phyloP scores from a whole-genome alignment of 75 land plant genomes.

The Cryptomeria japonica region DNA sequence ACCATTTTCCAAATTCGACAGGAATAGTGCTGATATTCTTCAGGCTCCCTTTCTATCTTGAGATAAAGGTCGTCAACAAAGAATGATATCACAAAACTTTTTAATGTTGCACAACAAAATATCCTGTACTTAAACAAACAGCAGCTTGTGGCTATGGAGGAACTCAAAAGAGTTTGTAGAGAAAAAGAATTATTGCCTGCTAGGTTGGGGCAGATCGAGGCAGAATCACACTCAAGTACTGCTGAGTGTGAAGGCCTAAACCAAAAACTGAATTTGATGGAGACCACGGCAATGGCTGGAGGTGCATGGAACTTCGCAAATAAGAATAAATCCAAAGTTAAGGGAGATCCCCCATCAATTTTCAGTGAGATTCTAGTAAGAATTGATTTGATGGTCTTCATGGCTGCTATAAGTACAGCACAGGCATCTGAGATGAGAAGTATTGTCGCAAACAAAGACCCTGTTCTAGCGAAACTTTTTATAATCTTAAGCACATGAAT shows the following conservation, averaged over 20 bases:
- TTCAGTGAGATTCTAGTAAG: constrained; percentile 28
- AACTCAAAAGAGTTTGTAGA: constrained; percentile 37
- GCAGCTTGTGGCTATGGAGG: constrained; percentile 56
- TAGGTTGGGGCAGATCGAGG: constrained; percentile 34
- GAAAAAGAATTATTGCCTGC: constrained; percentile 44
- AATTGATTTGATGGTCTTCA: constrained; percentile 29
- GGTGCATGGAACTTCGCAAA: neutral
- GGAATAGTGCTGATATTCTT: constrained; percentile 2
- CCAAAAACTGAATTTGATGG: constrained; percentile 7
- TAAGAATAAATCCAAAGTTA: neutral
- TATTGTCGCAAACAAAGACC: constrained; percentile 22
- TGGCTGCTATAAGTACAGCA: constrained; percentile 19
- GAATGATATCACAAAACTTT: constrained; percentile 29
- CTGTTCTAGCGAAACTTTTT: constrained; percentile 31
- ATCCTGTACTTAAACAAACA: constrained; percentile 52
- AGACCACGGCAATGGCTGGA: neutral
- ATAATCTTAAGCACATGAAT: constrained; percentile 15
- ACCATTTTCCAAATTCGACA: neutral
- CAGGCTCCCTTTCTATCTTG: neutral
- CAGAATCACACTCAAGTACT: constrained; percentile 23
- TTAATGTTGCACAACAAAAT: constrained; percentile 47
- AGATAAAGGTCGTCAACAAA: constrained; percentile 16
- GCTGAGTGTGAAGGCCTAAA: constrained; percentile 24
- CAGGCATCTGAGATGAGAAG: constrained; percentile 26
- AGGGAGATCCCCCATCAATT: constrained; percentile 6